Evolutionary conservation across 2,329 filamentous ascomycete genomes (phyloP), one percentile per base, ranked within the genome.

Genomic region (Sporothrix globosa): DNA sequence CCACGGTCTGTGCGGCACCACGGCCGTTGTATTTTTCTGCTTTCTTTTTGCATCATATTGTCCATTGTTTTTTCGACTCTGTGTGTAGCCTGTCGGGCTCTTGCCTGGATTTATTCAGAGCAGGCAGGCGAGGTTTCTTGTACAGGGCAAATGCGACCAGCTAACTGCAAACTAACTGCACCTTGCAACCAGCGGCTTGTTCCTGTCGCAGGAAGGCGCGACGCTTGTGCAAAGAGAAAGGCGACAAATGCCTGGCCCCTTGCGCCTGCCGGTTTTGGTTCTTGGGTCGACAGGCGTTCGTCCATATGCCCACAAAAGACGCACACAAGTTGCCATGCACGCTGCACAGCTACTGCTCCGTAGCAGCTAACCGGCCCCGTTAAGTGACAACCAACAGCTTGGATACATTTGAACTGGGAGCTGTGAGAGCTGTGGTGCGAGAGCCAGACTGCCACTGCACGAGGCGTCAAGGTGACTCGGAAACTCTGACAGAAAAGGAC

Each of bases 281-380:
- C 34, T 34, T 34, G 34, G 39, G 58, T 27, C 21, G 30, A 2
- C 9, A 6, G 48, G 6, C 48, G 9, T 2, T 48, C 4, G 34
- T 34, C 34, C 34, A 19, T 7, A 39, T 17, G 34, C 14, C 48
- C 46, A 52, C 46, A 39, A 9, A 46, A 44, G 66, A 68, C 67
- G 67, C 67, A 54, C 67, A 56, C 39, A 21, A 21, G 58, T 41
- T 24, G 41, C 4, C 27, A 61, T 69, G 67, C 67, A 61, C 41
- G 27, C 67, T 69, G 44, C 67, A 69, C n/a, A 61, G 67, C 67
- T 61, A 69, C 54, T 58, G 65, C 41, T 44, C 11, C 41, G 41
- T 7, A 44, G 41, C 41, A 11, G 10, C 41, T 14, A 7, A 11
- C 41, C 41, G 2, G 41, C 41, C 5, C 27, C 27, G 27, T 30